Evolutionary conservation across 345 rosid genomes (phyloP).

Genomic region (Syzygium aromaticum): DNA sequence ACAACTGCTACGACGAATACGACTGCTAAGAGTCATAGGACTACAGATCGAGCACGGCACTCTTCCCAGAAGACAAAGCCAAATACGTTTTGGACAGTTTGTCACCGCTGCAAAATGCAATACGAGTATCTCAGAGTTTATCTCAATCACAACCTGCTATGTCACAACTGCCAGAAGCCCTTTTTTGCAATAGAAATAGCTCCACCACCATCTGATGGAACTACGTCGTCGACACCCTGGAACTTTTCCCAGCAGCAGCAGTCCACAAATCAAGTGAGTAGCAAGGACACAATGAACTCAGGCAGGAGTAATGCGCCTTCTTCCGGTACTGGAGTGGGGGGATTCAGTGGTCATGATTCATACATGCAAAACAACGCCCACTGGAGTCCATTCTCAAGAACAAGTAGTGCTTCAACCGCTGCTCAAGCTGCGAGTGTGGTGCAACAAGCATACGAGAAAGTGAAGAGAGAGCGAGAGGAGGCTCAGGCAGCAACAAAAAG

Average conservation of each 20-base stretch:
- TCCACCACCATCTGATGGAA: constrained; percentile 19
- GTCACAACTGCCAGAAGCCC: constrained; percentile 32
- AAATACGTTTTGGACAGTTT: constrained; percentile 37
- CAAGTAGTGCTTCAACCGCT: neutral
- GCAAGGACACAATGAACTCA: neutral
- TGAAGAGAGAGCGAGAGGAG: constrained; percentile 16
- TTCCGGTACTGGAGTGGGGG: neutral
- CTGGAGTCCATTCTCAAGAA: constrained; percentile 8
- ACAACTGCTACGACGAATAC: constrained; percentile 6
- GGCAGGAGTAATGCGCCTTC: constrained; percentile 1
- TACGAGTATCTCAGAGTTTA: constrained; percentile 34
- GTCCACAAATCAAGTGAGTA: constrained; percentile 1
- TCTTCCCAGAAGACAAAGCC: constrained; percentile 12
- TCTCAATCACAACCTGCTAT: constrained; percentile 29
- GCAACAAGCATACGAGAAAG: constrained; percentile 9
- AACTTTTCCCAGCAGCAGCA: constrained; percentile 13
- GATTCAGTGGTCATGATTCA: neutral
- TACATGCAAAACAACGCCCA: neutral
- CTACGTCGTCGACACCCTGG: constrained; percentile 11
- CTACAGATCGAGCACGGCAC: neutral
- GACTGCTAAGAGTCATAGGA: constrained; percentile 4
- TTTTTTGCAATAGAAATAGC: constrained; percentile 29
- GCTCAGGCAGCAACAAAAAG: constrained; percentile 9
- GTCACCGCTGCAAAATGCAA: constrained; percentile 37
- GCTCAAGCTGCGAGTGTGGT: constrained; percentile 13